These are phyloP conservation scores for Allium fistulosum DNA, from an alignment of 106 monocot genomes.

Conservation along the genomic window DNA sequence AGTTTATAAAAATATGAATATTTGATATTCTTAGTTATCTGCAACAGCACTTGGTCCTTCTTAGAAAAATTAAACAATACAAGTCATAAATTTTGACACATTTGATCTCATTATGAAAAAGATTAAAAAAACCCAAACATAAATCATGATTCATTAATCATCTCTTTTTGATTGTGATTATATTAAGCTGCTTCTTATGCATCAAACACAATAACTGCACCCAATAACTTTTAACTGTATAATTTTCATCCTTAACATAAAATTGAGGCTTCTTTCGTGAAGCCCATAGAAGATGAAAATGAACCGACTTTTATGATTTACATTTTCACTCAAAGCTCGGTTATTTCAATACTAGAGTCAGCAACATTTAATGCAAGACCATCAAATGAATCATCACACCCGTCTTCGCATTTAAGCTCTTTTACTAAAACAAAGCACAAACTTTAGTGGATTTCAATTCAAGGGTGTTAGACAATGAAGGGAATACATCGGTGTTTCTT, in stretches of 20 bases:
- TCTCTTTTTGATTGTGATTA: constrained; percentile 59
- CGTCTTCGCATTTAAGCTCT: constrained; percentile 74
- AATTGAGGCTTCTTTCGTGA: constrained; percentile 75
- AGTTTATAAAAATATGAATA: too few relatives aligned
- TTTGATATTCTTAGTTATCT: too few relatives aligned
- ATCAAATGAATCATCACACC: constrained; percentile 97
- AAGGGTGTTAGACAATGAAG: constrained; percentile 28
- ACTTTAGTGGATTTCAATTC: constrained; percentile 56
- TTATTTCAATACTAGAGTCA: constrained; percentile 65
- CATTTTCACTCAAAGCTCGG: too few relatives aligned
- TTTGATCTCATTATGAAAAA: too few relatives aligned
- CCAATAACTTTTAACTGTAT: constrained; percentile 94
- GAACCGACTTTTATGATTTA: too few relatives aligned
- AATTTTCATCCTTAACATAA: constrained; percentile 95
- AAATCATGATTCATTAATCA: constrained; percentile 34
- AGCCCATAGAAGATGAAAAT: too few relatives aligned
- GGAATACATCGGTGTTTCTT: constrained; percentile 41
- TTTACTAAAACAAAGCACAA: constrained; percentile 48
- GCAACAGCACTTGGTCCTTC: too few relatives aligned
- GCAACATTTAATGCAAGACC: constrained; percentile 60
- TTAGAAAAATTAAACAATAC: too few relatives aligned
- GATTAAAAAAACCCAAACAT: too few relatives aligned
- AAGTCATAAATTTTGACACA: too few relatives aligned
- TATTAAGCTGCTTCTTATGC: constrained; percentile 61
- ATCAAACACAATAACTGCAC: constrained; percentile 58